Conservation (phyloP, 768 basidiomycete species). For the Suillus sp. region DNA sequence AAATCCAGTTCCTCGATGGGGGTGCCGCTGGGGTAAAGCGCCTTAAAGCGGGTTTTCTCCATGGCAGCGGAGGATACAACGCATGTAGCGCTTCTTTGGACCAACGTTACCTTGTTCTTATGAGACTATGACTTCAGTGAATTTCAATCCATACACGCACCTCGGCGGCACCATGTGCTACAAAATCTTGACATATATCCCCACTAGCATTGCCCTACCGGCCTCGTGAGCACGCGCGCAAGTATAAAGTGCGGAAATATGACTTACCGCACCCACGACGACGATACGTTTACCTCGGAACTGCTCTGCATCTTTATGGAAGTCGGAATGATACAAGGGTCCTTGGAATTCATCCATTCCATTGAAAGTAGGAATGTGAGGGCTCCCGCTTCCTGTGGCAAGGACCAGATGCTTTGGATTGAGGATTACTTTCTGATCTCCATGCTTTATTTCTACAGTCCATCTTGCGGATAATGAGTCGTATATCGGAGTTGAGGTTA, state of each 20-base stretch:
- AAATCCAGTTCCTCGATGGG: background rate
- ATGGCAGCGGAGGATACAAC: background rate
- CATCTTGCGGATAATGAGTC: background rate
- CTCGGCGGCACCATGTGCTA: conserved; percentile 4
- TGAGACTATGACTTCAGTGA: background rate
- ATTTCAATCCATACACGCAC: background rate
- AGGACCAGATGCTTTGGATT: background rate
- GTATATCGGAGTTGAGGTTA: conserved; percentile 28
- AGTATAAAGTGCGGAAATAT: background rate
- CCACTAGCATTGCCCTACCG: background rate
- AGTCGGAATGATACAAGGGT: conserved; percentile 48
- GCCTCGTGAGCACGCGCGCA: background rate
- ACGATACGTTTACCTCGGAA: conserved; percentile 60
- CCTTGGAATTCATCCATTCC: conserved; percentile 52
- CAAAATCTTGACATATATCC: conserved; percentile 5
- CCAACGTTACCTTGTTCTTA: background rate
- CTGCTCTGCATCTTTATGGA: conserved; percentile 45
- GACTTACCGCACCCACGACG: conserved; percentile 44
- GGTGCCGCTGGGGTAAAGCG: background rate
- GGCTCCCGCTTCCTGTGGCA: background rate
- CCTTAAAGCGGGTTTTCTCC: background rate
- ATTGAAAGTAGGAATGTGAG: conserved; percentile 15
- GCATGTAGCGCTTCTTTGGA: background rate
- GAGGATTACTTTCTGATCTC: background rate
- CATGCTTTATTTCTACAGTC: background rate